Conservation (phyloP, 2,329 filamentous ascomycete genomes). For the Cladosporium oxysporum region DNA sequence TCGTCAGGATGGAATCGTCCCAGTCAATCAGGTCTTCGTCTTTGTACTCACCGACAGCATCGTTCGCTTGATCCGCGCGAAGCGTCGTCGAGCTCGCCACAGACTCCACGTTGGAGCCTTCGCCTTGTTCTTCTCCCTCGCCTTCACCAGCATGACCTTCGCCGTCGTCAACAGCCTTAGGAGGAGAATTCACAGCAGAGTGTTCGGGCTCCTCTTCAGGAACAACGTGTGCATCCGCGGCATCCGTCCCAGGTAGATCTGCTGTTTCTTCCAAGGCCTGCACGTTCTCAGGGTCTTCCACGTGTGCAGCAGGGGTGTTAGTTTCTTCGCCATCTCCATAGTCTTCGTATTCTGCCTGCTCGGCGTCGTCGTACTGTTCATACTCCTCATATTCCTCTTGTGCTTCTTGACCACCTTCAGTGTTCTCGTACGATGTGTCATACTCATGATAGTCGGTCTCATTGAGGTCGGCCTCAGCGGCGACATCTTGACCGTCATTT, state of each 20-base stretch:
- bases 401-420: constrained; percentile 22
- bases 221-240: not conserved
- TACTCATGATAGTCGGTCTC: constrained; percentile 19
- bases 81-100: constrained; percentile 30
- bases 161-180: not conserved
- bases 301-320: constrained; percentile 8
- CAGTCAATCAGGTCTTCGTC: constrained; percentile 30
- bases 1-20: constrained; percentile 29
- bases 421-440: constrained; percentile 17
- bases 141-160: constrained; percentile 16
- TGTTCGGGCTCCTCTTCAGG: not conserved
- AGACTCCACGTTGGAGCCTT: constrained; percentile 24
- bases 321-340: constrained; percentile 21
- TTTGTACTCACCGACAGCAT: constrained; percentile 33
- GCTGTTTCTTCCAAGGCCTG: constrained; percentile 19
- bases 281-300: constrained; percentile 18
- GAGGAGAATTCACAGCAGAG: not conserved
- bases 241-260: constrained; percentile 20
- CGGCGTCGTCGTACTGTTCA: constrained; percentile 22
- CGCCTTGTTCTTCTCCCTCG: constrained; percentile 19
- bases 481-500: constrained; percentile 9
- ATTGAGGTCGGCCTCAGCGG: constrained; percentile 20
- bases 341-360: constrained; percentile 21
- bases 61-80: constrained; percentile 27
- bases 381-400: constrained; percentile 36